These are phyloP conservation scores for Ensete ventricosum DNA, from an alignment of 176 grass and related monocot species.

Conservation along the genomic window DNA sequence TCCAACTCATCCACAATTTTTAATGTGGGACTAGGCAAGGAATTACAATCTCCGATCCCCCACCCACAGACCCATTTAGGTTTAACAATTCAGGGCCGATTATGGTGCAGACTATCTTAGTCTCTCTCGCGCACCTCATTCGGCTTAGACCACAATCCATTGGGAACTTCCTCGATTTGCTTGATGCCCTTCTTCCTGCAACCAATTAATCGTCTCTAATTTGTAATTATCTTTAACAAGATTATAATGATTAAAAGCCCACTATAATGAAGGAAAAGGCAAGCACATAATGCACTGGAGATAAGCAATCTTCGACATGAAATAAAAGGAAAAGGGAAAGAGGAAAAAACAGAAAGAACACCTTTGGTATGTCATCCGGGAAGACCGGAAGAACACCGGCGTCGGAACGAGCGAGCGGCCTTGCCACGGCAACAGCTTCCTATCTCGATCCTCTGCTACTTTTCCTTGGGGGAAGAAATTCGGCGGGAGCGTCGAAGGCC, in stretches of 20 bases:
- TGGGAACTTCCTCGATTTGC: constrained; percentile 34
- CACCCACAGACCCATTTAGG: no score
- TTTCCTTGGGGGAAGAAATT: constrained; percentile 16
- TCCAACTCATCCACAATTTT: no score
- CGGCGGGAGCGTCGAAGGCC: constrained; percentile 25
- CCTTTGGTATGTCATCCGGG: constrained; percentile 41
- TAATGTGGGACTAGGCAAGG: no score
- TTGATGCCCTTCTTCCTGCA: constrained; percentile 68
- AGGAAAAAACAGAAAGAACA: neutral
- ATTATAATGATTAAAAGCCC: neutral
- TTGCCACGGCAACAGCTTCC: constrained; percentile 43
- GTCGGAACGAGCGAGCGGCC: constrained; percentile 41
- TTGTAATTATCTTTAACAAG: neutral
- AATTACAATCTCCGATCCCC: no score
- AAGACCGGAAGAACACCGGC: constrained; percentile 57
- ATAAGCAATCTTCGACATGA: neutral
- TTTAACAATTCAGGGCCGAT: constrained; percentile 33
- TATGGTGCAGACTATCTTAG: constrained; percentile 92
- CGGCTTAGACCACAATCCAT: constrained; percentile 65
- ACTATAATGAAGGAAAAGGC: no score
- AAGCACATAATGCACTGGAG: neutral
- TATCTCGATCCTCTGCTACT: constrained; percentile 25
- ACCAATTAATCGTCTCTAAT: constrained; percentile 9
- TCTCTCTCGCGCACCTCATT: constrained; percentile 95
- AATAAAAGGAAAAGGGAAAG: neutral